Base-by-base conservation (phyloP, 2,329 filamentous ascomycete genomes). In the Onygenales sp. region DNA sequence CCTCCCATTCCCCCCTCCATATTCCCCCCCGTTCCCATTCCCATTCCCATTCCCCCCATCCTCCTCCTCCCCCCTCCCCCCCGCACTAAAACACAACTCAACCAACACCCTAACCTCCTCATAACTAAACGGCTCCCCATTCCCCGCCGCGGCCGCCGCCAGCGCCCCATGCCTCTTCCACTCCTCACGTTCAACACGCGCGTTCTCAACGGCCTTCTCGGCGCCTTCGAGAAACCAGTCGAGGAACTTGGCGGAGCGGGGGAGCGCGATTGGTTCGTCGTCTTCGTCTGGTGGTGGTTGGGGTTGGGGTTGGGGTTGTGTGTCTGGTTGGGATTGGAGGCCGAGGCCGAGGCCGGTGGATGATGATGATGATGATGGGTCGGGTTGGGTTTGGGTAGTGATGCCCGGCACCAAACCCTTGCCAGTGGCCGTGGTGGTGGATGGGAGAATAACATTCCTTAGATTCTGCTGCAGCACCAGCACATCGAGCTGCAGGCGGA, bases 381-480 rank as follows among this genome's bases (percentile, higher is more conserved):
- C 41, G 32, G 43, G 39, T 10, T 35, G 32, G 35, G 14, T 17
- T 2, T 17, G 14, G 14, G 14, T 17, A 2, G 14, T 31, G 33
- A 11, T 39, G 33, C 17, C 7, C 4, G 27, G 21, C 21, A 27
- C 21, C 21, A 5, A 27, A 5, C 21, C 21, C 5, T 27, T 27
- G 21, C 21, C 21, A 27, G 43, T 32, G 7, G 49, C 27, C 42
- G 60, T 54, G n/a, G 50, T 49, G 13, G 53, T 56, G 13, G 66
- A 38, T 44, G 63, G n/a, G 21, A 72, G 61, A 47, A 74, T 89
- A 51, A 98, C 85, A 60, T 95, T 95, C 74, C 95, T 95, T 53
- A 98, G 81, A 63, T 95, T 96, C 67, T 98, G 93, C 71, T 97
- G 92, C 50, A 98, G 76, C 42, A 98, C 93, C 27, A 96, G 79